Base-by-base conservation (phyloP, 371 early-diverging fungal species). In the Apophysomyces sp. region DNA sequence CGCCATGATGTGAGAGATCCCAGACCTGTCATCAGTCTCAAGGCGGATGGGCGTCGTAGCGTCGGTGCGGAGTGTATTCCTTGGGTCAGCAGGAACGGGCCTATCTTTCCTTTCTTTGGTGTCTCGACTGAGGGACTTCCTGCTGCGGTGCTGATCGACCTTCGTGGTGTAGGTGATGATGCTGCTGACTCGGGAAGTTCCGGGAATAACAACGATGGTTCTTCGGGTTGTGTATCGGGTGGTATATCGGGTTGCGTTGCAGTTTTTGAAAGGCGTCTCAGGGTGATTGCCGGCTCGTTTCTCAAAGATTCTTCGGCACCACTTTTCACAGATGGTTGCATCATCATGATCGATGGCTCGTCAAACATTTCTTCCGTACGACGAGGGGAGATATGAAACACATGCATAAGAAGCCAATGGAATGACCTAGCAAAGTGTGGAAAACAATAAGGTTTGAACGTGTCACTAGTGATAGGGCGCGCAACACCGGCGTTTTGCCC, bases 391-490 rank as follows among this genome's bases (percentile, higher is more conserved):
- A 71, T 56, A 26, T 59, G 57, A 34, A 67, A 71, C 0, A 76
- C 24, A 15, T 18, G 16, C 0, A 53, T 4, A 9, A 76, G 55
- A 9, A 67, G 0, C 71, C 73, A 76, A 54, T 73, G 66, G 13
- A 71, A 49, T 28, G 54, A 21, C 56, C 37, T 70, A 6, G 77
- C 71, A 4, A 61, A 26, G 1, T 2, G 21, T 1, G 77, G 73
- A 51, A 40, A 40, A 1, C 32, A 16, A 28, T 67, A 72, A 0
- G 67, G 62, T 5, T 62, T 57, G 2, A 75, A 52, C 18, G 52
- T 56, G 18, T 60, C 63, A 1, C 49, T 44, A 3, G 49, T 44
- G 11, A 44, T 44, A 4, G 49, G 49, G 31, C 26, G 15, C 8
- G 31, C 30, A 24, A 51, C 18, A 16, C 4, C 6, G 16, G 37